A percentile compares a stretch with the other conserved stretches of the same genome.
Evolutionary conservation across 176 grass and related monocot species (phyloP).

Genomic region (Themeda triandra): DNA sequence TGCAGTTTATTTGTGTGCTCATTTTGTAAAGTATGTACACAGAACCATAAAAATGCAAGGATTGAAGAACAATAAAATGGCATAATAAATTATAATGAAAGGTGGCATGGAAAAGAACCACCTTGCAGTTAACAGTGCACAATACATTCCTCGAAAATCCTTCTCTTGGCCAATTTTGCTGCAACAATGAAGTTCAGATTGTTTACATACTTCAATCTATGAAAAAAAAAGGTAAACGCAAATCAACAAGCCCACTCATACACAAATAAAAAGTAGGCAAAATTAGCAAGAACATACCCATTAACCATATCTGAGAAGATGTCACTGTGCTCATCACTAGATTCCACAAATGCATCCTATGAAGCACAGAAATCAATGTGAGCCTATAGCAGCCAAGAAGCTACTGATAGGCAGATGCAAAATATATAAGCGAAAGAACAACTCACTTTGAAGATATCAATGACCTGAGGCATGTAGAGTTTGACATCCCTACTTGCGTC

Average conservation of each 20-base stretch:
- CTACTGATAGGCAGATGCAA: conserved; percentile 7
- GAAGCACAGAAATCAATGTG: conserved; percentile 33
- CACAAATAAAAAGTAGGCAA: neutral
- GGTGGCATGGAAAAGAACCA: conserved; percentile 22
- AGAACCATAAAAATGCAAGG: neutral
- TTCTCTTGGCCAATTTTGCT: conserved; percentile 46
- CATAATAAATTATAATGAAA: neutral
- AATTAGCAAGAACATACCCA: conserved; percentile 48
- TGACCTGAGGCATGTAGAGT: conserved; percentile 37
- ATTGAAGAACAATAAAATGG: conserved; percentile 15
- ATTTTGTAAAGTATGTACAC: neutral
- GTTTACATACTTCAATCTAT: conserved; percentile 16
- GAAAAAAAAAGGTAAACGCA: conserved; percentile 17
- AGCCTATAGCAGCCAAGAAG: conserved; percentile 31
- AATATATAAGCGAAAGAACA: neutral
- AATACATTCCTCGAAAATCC: conserved; percentile 66
- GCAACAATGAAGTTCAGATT: conserved; percentile 36
- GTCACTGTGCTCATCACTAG: conserved; percentile 24
- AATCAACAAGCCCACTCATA: conserved; percentile 13
- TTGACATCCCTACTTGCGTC: conserved; percentile 21
- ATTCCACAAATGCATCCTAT: conserved; percentile 64
- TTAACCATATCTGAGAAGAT: conserved; percentile 54
- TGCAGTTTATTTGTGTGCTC: neutral
- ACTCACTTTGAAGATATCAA: conserved; percentile 67
- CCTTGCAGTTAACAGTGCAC: conserved; percentile 51